These are phyloP conservation scores for Piromyces finnis DNA, from an alignment of 192 early-diverging fungal species.

Conservation along the genomic window DNA sequence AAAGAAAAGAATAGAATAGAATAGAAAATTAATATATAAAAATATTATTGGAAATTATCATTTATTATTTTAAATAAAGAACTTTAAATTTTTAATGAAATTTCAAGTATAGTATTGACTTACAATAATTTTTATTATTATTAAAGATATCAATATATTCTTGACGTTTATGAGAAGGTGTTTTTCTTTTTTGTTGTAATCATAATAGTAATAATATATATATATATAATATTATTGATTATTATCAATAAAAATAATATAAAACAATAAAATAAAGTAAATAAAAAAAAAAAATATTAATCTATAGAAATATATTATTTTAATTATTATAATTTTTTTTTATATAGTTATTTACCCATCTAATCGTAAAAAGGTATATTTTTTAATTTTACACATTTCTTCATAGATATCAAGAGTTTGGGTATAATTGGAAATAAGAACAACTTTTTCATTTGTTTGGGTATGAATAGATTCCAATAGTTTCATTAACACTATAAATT, in stretches of 20 bases:
- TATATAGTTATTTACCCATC: constrained; percentile 31
- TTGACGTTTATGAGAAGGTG: constrained; percentile 15
- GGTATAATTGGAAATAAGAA: constrained; percentile 49
- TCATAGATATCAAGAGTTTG: constrained; percentile 39
- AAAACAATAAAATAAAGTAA: background rate
- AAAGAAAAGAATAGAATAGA: background rate
- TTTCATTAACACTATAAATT: background rate
- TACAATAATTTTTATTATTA: background rate
- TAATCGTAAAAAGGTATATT: constrained; percentile 21
- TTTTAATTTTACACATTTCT: constrained; percentile 9
- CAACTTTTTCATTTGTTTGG: constrained; percentile 27
- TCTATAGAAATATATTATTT: background rate
- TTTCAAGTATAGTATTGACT: background rate
- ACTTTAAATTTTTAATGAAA: too few relatives aligned
- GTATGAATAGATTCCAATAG: background rate
- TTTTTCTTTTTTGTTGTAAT: constrained; percentile 2
- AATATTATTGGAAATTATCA: too few relatives aligned
- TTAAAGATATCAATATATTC: constrained; percentile 7
- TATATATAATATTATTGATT: too few relatives aligned
- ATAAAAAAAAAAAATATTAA: too few relatives aligned
- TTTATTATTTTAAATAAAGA: too few relatives aligned
- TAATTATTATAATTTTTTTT: constrained; percentile 14
- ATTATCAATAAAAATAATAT: too few relatives aligned
- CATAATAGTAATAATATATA: too few relatives aligned
- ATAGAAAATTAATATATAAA: too few relatives aligned